Evolutionary conservation across 2,329 filamentous ascomycete species (phyloP).

Genomic region (Alternaria infectoria): DNA sequence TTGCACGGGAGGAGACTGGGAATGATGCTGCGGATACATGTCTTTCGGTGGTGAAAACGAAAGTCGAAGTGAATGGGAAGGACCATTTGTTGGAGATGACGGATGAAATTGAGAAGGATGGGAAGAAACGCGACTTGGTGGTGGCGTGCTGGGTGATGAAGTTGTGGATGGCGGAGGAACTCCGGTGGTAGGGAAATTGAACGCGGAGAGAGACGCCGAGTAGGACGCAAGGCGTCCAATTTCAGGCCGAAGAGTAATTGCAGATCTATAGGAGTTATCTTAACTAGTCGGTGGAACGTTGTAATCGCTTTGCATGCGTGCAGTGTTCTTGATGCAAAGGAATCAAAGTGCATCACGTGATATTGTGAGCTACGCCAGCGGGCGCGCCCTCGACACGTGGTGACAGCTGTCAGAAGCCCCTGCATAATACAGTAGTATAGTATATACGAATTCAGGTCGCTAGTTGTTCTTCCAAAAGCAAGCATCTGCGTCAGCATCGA

Average conservation of each 20-base stretch:
- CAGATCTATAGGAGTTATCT: neutral
- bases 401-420: neutral
- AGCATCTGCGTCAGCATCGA: neutral
- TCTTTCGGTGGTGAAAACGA: too few species aligned
- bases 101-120: slow-evolving; percentile 8
- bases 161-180: slow-evolving; percentile 25
- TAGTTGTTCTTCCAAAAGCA: neutral
- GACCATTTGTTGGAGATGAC: slow-evolving; percentile 7
- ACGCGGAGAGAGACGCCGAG: neutral
- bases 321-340: neutral
- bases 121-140: slow-evolving; percentile 25
- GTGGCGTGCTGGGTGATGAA: slow-evolving; percentile 37
- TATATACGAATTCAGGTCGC: neutral
- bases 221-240: neutral
- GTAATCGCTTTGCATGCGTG: neutral
- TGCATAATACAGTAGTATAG: neutral
- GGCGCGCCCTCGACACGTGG: neutral
- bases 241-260: neutral
- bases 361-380: neutral
- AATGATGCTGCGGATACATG: too few species aligned
- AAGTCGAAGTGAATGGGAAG: too few species aligned
- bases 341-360: neutral
- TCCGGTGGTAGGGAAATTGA: slow-evolving; percentile 20
- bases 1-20: slow-evolving; percentile 15
- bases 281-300: neutral